A percentile compares a stretch with the other conserved stretches of the same genome.
Evolutionary conservation across 306 rosid genomes (phyloP).

Genomic region (Delonix regia): DNA sequence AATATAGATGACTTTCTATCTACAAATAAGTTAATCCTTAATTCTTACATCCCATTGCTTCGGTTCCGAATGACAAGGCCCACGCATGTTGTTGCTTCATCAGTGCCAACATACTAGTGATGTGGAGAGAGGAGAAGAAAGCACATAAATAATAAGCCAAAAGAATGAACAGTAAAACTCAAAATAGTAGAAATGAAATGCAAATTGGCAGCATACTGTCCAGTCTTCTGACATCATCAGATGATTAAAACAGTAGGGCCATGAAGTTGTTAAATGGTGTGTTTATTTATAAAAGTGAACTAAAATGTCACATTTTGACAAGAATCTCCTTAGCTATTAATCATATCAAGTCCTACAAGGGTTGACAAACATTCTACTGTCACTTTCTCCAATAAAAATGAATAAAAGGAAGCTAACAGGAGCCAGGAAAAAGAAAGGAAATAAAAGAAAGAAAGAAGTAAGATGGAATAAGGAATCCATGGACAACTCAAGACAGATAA

Average conservation of each 20-base stretch:
- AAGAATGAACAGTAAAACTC: not conserved
- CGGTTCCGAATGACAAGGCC: constrained; percentile 75
- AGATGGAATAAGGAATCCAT: constrained; percentile 10
- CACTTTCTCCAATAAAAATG: not conserved
- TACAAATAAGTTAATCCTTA: not conserved
- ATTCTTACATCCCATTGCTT: constrained; percentile 74
- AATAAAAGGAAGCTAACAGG: not conserved
- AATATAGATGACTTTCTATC: not conserved
- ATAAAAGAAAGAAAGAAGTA: not conserved
- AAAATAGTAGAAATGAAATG: constrained; percentile 1
- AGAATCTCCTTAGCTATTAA: not conserved
- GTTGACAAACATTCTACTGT: not conserved
- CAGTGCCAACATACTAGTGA: constrained; percentile 83
- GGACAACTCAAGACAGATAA: not conserved
- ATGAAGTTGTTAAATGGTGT: constrained; percentile 20
- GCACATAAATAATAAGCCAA: constrained; percentile 5
- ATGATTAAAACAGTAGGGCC: not conserved
- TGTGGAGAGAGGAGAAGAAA: constrained; percentile 16
- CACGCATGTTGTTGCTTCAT: constrained; percentile 96
- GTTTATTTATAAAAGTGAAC: constrained; percentile 12
- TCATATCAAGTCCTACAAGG: not conserved
- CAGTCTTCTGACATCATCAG: not conserved
- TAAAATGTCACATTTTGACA: constrained; percentile 6
- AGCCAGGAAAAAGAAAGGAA: not conserved
- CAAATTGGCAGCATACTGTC: not conserved